phyloP scores from a whole-genome alignment of 768 basidiomycete species.

The Epithele typhae region DNA sequence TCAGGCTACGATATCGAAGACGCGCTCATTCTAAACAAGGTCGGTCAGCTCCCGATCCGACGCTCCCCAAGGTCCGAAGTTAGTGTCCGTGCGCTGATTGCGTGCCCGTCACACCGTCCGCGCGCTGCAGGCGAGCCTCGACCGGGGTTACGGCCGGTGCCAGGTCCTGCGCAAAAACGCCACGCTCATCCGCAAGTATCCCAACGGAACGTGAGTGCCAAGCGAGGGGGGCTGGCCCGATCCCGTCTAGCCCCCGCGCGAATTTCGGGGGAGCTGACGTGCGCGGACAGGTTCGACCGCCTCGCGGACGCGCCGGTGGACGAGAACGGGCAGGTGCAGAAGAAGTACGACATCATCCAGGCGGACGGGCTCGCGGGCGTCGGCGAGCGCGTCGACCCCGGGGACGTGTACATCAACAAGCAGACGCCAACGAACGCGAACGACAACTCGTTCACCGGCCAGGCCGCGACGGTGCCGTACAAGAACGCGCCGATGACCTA shows the following conservation, averaged over 20 bases:
- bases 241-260: no score
- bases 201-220: conserved; percentile 87
- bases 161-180: conserved; percentile 96
- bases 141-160: conserved; percentile 96
- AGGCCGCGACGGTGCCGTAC: conserved; percentile 80
- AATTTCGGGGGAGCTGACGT: no score
- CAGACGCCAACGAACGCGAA: conserved; percentile 94
- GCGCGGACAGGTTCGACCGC: conserved; percentile 71
- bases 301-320: conserved; percentile 88
- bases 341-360: conserved; percentile 90
- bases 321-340: conserved; percentile 72
- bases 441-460: conserved; percentile 83
- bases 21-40: conserved; percentile 93
- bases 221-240: no score
- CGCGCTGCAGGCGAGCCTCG: conserved; percentile 72
- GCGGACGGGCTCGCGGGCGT: conserved; percentile 92
- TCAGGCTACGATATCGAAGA: conserved; percentile 99
- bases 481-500: conserved; percentile 91
- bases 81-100: background rate
- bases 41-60: conserved; percentile 22
- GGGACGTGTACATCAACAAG: conserved; percentile 95
- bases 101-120: conserved; percentile 1
- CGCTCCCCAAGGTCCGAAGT: background rate
- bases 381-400: conserved; percentile 89
- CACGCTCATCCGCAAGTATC: conserved; percentile 91